A percentile compares a stretch with the other conserved stretches of the same genome.
phyloP scores from a whole-genome alignment of 148 eudicot species.

The Amaranthus cruentus region DNA sequence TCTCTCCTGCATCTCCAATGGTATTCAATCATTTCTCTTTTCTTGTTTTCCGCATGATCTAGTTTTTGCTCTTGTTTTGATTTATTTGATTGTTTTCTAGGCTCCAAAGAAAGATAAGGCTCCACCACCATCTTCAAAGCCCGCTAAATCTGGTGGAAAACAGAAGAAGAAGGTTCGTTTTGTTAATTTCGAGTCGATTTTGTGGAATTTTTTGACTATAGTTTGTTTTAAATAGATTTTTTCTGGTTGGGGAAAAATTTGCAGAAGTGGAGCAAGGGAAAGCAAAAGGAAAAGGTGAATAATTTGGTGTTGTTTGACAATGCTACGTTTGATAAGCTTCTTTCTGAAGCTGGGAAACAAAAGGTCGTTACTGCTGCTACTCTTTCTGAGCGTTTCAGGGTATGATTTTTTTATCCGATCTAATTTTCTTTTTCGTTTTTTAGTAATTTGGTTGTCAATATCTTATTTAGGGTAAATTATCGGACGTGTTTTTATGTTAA shows the following conservation, averaged over 20 bases:
- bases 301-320: slow-evolving; percentile 91
- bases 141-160: slow-evolving; percentile 96
- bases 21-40: background rate
- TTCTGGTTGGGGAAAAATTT: background rate
- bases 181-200: background rate
- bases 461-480: no score
- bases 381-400: slow-evolving; percentile 85
- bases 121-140: slow-evolving; percentile 85
- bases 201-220: background rate
- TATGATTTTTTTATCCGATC: slow-evolving; percentile 19
- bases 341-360: slow-evolving; percentile 67
- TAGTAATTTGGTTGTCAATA: background rate
- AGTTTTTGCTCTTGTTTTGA: background rate
- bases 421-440: background rate
- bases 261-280: slow-evolving; percentile 99
- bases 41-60: background rate
- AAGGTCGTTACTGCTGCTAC: slow-evolving; percentile 88
- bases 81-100: slow-evolving; percentile 24
- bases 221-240: background rate
- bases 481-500: background rate
- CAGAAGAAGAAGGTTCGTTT: slow-evolving; percentile 85
- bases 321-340: slow-evolving; percentile 78
- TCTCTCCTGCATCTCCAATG: slow-evolving; percentile 6
- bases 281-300: slow-evolving; percentile 99
- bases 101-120: slow-evolving; percentile 89